Conservation (phyloP, 805 yeast genomes). For the Pichia heedii region DNA sequence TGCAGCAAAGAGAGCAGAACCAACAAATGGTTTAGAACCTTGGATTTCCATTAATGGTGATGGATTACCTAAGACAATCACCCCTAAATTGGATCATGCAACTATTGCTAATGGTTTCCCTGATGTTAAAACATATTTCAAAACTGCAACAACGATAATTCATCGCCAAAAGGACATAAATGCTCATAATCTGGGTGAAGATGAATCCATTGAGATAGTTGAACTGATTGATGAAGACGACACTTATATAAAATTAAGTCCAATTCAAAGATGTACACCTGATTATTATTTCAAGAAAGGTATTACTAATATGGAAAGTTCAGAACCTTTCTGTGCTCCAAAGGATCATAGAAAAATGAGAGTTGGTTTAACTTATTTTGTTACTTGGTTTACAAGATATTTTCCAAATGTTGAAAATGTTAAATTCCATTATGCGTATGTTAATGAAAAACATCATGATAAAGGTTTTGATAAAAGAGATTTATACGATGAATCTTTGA, state of each 20-base stretch:
- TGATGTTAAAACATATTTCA: conserved; percentile 67
- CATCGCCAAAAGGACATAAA: conserved; percentile 53
- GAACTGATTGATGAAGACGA: conserved; percentile 55
- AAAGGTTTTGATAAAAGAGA: conserved; percentile 38
- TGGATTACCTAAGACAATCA: conserved; percentile 73
- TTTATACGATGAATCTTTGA: conserved; percentile 10
- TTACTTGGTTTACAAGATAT: conserved; percentile 71
- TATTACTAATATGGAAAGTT: conserved; percentile 38
- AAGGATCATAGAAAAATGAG: conserved; percentile 48
- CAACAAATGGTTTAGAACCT: conserved; percentile 59
- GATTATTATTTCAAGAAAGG: conserved; percentile 61
- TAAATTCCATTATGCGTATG: conserved; percentile 55
- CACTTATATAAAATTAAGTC: conserved; percentile 65
- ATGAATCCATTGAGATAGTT: conserved; percentile 49
- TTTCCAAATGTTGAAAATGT: conserved; percentile 56
- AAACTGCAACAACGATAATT: conserved; percentile 51
- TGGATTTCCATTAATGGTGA: conserved; percentile 75
- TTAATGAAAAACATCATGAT: conserved; percentile 44
- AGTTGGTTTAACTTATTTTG: conserved; percentile 57
- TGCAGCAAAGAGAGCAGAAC: conserved; percentile 57
- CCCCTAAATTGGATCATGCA: conserved; percentile 70
- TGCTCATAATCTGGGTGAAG: conserved; percentile 66
- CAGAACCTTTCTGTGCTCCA: conserved; percentile 87
- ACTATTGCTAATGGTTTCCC: conserved; percentile 58
- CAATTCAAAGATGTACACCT: conserved; percentile 81